These are phyloP conservation scores for Hymenoscyphus fructigenus DNA, from an alignment of 2,329 filamentous ascomycete species.

Conservation along the genomic window DNA sequence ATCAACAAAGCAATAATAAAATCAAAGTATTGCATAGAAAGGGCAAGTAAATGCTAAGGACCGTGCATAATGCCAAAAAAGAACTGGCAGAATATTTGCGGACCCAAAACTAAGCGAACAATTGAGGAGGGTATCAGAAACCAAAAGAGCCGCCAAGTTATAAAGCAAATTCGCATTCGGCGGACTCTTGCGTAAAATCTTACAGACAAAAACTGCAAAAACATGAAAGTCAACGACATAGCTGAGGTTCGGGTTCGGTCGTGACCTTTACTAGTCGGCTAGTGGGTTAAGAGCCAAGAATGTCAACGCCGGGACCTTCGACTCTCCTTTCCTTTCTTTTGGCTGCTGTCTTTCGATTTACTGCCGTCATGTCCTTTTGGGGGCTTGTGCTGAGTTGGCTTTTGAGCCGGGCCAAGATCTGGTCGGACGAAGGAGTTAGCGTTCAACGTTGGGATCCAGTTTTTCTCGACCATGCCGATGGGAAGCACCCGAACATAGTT, in stretches of 20 bases:
- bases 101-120: background rate
- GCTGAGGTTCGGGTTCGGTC: background rate
- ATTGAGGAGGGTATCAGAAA: background rate
- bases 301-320: constrained; percentile 9
- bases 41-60: background rate
- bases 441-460: constrained; percentile 13
- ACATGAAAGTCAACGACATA: background rate
- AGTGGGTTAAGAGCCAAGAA: background rate
- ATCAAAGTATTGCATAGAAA: too few relatives aligned
- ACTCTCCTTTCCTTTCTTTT: constrained; percentile 14
- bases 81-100: background rate
- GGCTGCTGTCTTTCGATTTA: background rate
- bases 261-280: background rate
- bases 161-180: background rate
- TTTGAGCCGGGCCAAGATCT: constrained; percentile 10
- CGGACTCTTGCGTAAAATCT: background rate
- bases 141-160: background rate
- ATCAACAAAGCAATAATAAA: too few relatives aligned
- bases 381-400: constrained; percentile 12
- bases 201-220: background rate
- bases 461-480: constrained; percentile 25
- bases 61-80: background rate
- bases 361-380: background rate
- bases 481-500: constrained; percentile 30
- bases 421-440: constrained; percentile 15